phyloP scores from a whole-genome alignment of 2,329 filamentous ascomycete species.

The Dactylellina haptotyla region DNA sequence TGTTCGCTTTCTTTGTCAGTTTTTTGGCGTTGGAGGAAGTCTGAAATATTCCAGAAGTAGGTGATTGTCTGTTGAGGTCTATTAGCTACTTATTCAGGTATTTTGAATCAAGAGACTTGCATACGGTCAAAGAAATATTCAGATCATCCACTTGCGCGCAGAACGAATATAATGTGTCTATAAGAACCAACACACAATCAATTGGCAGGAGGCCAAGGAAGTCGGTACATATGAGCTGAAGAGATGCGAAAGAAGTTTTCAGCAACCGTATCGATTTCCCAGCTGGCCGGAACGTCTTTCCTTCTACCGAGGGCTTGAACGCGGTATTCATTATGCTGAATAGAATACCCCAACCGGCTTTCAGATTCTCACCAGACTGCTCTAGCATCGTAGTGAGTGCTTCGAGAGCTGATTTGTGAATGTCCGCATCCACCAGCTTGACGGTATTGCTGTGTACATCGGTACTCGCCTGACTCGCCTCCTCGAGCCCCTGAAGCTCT shows the following conservation, averaged over 20 bases:
- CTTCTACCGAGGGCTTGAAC: slow-evolving; percentile 66
- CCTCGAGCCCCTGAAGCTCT: slow-evolving; percentile 65
- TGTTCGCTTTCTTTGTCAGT: slow-evolving; percentile 60
- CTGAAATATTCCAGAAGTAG: slow-evolving; percentile 94
- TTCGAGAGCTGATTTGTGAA: slow-evolving; percentile 82
- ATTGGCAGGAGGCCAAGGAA: slow-evolving; percentile 80
- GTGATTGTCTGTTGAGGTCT: slow-evolving; percentile 75
- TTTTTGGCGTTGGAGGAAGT: slow-evolving; percentile 71
- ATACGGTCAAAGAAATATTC: slow-evolving; percentile 90
- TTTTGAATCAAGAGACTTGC: neutral
- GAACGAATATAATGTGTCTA: slow-evolving; percentile 89
- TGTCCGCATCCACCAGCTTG: slow-evolving; percentile 72
- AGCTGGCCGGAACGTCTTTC: slow-evolving; percentile 27
- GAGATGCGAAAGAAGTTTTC: slow-evolving; percentile 84
- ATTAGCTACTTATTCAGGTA: slow-evolving; percentile 51
- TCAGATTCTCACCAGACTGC: slow-evolving; percentile 83
- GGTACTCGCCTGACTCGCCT: slow-evolving; percentile 76
- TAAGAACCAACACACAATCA: slow-evolving; percentile 77
- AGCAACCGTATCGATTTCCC: slow-evolving; percentile 61
- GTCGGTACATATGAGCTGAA: slow-evolving; percentile 93
- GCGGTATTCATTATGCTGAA: slow-evolving; percentile 87
- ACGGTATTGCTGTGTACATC: slow-evolving; percentile 32
- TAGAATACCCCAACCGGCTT: slow-evolving; percentile 83
- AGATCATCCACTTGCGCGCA: slow-evolving; percentile 89
- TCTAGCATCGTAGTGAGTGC: slow-evolving; percentile 84